phyloP scores from a whole-genome alignment of 2,329 filamentous ascomycete genomes.

The Ceratocystis ficicola region DNA sequence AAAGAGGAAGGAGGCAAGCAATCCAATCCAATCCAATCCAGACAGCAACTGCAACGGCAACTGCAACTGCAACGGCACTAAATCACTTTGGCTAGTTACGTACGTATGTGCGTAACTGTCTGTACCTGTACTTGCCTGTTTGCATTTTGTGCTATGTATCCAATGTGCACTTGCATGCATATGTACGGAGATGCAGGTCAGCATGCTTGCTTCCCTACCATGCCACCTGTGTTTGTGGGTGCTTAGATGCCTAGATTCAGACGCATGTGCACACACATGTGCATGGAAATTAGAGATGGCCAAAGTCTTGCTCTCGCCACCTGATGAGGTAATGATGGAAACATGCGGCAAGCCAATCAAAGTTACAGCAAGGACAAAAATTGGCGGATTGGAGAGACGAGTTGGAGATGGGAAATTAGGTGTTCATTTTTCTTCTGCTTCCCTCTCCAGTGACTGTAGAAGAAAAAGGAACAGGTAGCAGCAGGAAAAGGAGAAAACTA shows the following conservation, averaged over 20 bases:
- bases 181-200: background rate
- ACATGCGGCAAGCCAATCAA: background rate
- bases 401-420: background rate
- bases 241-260: background rate
- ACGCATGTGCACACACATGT: background rate
- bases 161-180: conserved; percentile 1
- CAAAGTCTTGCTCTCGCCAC: background rate
- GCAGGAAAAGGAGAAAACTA: conserved; percentile 4
- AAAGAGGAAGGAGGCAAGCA: conserved; percentile 9
- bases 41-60: background rate
- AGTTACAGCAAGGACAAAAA: background rate
- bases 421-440: background rate
- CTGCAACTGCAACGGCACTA: background rate
- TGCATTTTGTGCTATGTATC: background rate
- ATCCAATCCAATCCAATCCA: background rate
- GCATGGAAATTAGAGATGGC: background rate
- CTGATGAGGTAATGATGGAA: background rate
- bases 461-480: background rate
- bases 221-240: background rate
- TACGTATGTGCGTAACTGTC: background rate
- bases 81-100: background rate
- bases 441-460: background rate
- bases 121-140: background rate
- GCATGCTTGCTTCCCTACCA: background rate
- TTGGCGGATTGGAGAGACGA: background rate